Percentiles rank a stretch among this genome's conserved stretches.
These are phyloP conservation scores for Phoenix dactylifera DNA, from an alignment of 176 grass and related monocot species.

Conservation along the genomic window DNA sequence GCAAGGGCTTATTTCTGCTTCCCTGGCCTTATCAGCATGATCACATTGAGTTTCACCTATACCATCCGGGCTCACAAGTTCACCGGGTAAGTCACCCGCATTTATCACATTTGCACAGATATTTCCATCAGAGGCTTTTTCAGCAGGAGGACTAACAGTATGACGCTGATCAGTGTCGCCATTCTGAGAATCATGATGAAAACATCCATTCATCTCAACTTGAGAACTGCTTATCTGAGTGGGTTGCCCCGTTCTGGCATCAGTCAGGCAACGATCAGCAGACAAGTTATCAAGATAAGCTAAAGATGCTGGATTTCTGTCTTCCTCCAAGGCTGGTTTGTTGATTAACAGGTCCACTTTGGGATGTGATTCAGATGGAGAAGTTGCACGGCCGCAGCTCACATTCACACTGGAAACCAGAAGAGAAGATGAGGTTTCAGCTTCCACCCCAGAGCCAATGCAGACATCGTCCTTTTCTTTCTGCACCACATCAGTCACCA, in stretches of 20 bases:
- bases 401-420: conserved; percentile 15
- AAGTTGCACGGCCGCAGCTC: conserved; percentile 9
- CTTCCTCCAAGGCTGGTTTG: conserved; percentile 44
- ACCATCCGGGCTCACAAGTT: conserved; percentile 7
- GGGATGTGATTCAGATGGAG: conserved; percentile 15
- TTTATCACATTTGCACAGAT: background rate
- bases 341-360: conserved; percentile 20
- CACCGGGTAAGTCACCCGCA: conserved; percentile 6
- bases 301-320: conserved; percentile 30
- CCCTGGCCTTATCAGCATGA: conserved; percentile 14
- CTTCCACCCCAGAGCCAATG: background rate
- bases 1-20: background rate
- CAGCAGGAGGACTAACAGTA: conserved; percentile 14
- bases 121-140: conserved; percentile 22
- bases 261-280: conserved; percentile 23
- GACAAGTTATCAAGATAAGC: conserved; percentile 24
- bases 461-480: conserved; percentile 19
- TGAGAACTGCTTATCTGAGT: conserved; percentile 34
- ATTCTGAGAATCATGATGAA: conserved; percentile 46
- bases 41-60: background rate
- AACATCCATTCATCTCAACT: conserved; percentile 29
- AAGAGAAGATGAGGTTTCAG: conserved; percentile 1
- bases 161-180: conserved; percentile 21
- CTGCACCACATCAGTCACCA: conserved; percentile 14
- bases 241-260: conserved; percentile 28